Conservation (phyloP, 2,329 filamentous ascomycete genomes). For the Clonostachys sp. region DNA sequence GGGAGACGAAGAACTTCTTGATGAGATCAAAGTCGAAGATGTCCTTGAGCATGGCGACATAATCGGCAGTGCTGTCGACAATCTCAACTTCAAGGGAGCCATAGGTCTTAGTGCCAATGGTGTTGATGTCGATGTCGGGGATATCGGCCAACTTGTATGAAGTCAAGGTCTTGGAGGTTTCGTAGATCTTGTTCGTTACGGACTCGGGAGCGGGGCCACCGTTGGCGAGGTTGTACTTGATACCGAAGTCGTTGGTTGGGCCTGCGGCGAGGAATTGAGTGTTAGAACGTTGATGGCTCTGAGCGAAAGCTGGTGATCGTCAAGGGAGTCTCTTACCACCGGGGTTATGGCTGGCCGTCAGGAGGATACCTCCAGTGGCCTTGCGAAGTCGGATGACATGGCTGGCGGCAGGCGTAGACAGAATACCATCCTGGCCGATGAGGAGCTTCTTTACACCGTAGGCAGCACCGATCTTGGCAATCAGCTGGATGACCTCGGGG, state of each 20-base stretch:
- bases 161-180: constrained; percentile 81
- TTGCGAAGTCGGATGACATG: constrained; percentile 93
- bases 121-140: constrained; percentile 78
- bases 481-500: constrained; percentile 91
- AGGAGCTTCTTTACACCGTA: constrained; percentile 99
- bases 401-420: constrained; percentile 93
- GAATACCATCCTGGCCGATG: constrained; percentile 92
- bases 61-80: constrained; percentile 88
- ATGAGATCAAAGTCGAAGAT: constrained; percentile 98
- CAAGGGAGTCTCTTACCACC: constrained; percentile 60
- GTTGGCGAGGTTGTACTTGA: constrained; percentile 99
- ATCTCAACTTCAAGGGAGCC: constrained; percentile 90
- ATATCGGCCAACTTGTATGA: constrained; percentile 91
- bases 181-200: constrained; percentile 97
- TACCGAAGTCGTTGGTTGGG: constrained; percentile 92
- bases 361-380: constrained; percentile 91
- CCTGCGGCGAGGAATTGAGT: constrained; percentile 42
- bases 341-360: constrained; percentile 97
- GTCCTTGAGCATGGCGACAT: constrained; percentile 91
- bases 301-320: not conserved
- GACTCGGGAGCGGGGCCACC: constrained; percentile 93
- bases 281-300: not conserved
- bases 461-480: constrained; percentile 93
- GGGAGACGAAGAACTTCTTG: constrained; percentile 82
- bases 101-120: constrained; percentile 79